Evolutionary conservation across 1,139 yeast genomes (phyloP), one percentile per base, ranked within the genome.

Genomic region (Blastobotrys persicus): DNA sequence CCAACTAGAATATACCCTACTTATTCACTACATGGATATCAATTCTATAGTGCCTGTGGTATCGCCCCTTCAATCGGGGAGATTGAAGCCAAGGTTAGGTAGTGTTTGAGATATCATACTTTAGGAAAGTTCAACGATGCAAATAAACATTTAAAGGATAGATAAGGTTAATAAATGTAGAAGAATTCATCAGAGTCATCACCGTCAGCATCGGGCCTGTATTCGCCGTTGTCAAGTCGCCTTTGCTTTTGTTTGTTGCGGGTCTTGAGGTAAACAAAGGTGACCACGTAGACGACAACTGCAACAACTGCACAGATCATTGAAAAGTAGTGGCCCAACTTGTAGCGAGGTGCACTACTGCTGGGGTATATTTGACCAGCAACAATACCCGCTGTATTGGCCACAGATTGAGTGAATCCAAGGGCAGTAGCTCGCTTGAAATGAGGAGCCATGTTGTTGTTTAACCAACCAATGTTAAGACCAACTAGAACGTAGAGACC

Each of bases 361-460:
- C 55, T 52, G 35, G 67, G 59, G 59, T 70, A 73, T 19, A 73
- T 66, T 53, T 71, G 75, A 11, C 74, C 73, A 19, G 73, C 70
- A 48, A 73, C 61, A 12, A 68, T 71, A 44, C 78, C 79, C 2
- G 77, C 68, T 17, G 67, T 50, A 55, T 75, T 75, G 5, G 77
- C 78, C 17, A 73, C 54, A 1, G 73, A 64, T 55, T 72, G 76
- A 7, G 41, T 37, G 37, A 70, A 59, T 2, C 73, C 76, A 63
- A 69, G 66, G 1, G 71, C 73, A 42, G 71, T 64, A 2, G 73
- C 72, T 45, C 76, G 63, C 52, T 70, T 73, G 52, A 61, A 63
- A 2, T 62, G 62, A 11, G 70, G 70, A 3, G 71, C 62, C 40
- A 71, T 59, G 48, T 74, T 73, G 48, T 67, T 70, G 1, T 72